Base-by-base conservation (phyloP, 192 early-diverging fungal species). In the Dispira simplex region DNA sequence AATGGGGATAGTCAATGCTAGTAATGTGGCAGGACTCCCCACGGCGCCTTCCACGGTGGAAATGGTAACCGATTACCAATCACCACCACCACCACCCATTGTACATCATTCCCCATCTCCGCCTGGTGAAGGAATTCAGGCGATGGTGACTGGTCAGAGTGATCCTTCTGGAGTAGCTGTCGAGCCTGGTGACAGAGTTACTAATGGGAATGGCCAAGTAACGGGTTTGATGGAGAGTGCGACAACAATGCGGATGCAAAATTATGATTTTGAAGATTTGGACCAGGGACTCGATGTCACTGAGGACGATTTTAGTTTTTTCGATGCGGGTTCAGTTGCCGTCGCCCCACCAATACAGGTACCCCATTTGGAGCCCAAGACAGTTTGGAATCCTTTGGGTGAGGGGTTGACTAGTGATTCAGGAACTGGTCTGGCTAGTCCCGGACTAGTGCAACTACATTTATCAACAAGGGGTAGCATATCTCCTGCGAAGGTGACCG, bases 221-320 rank as follows among this genome's bases (percentile, higher is more conserved):
- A 18, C 26, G 18, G 21, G 11, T n/a, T 25, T 53, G 51, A 53
- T 53, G 51, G 51, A 53, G 21, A 20, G 26, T n/a, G 20, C 18
- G 20, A 26, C 20, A 53, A 25, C 51, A 39, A 25, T 58, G 56
- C n/a, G 18, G 28, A 58, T 58, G 16, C 10, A 21, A 11, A 39
- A 25, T 18, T 62, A 62, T 25, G 59, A 39, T 12, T 62, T 62
- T 39, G 59, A 62, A 21, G 59, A 62, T 45, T 39, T 62, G 28
- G 59, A 62, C n/a, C 23, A 44, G 6, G 44, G 43, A 16, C 28
- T 62, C 4, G 59, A 44, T 25, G 59, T 62, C 18, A 62, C 59
- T 25, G 59, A 62, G 25, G 59, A 62, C 18, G 59, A 62, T 44
- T 62, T 62, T 45, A 62, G 59, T 25, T 62, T 62, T 21, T 62